Base-by-base conservation (phyloP, 1,139 yeast genomes). In the Kodamaea anthophila region DNA sequence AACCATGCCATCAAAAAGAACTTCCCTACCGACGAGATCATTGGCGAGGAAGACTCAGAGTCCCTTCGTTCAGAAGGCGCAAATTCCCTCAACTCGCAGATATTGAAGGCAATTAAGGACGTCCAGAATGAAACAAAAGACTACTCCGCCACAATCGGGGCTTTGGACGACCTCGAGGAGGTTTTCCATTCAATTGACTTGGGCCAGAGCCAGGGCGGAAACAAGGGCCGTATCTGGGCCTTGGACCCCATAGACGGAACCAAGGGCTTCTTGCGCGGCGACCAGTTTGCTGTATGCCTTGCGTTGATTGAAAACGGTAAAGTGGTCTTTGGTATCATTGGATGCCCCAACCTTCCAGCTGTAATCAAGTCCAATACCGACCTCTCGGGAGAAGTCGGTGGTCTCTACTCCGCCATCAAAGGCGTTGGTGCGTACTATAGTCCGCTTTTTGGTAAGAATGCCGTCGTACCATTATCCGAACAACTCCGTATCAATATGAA, bases 181-280 rank as follows among this genome's bases (percentile, higher is more conserved):
- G 69, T 88, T 38, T 70, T 71, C 40, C 65, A 72, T 8, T 68
- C 81, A 24, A 84, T 91, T 39, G 96, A 88, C 52, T 59, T 66
- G 37, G 97, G 97, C 26, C 70, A 74, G 46, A 82, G 83, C 21
- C 50, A 67, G 37, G 96, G 96, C 32, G 94, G 96, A 3, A 44
- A 62, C 21, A 63, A 57, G 26, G 95, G 96, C 18, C 67, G 97
- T 40, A 77, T 84, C 54, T 91, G 99, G 99, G 95, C 97, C 0
- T 61, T 91, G 47, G 99, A 91, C 51, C 99, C 99, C 19, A 88
- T 91, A 39, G 99, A 91, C 51, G 99, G 99, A 10, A 91, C 99
- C 13, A 88, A 88, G 53, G 99, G 99, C 0, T 91, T 91, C 50
- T 64, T 91, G 35, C 70, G 99, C 50, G 94, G 95, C 24, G 97